Evolutionary conservation across 148 eudicot genomes (phyloP).

Genomic region (Diospyros lotus): DNA sequence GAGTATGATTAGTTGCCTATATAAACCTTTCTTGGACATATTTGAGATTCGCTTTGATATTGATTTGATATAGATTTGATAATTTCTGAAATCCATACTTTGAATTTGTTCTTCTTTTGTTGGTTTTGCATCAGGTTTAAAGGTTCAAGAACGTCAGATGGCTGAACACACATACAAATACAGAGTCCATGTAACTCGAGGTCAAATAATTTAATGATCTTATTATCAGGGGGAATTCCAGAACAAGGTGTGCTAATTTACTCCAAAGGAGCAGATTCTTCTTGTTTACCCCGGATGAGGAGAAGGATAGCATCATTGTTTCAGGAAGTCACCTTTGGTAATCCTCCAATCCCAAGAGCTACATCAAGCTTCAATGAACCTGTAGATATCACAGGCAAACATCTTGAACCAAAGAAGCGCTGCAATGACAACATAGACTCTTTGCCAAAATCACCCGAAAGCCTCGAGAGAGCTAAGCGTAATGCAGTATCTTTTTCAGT

Average conservation of each 20-base stretch:
- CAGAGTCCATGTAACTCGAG: background rate
- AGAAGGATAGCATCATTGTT: background rate
- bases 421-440: constrained; percentile 87
- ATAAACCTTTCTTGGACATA: too few species aligned
- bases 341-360: constrained; percentile 93
- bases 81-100: too few species aligned
- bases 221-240: background rate
- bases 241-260: constrained; percentile 1
- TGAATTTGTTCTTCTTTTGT: too few species aligned
- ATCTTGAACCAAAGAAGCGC: constrained; percentile 75
- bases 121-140: too few species aligned
- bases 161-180: too few species aligned
- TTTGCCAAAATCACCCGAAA: constrained; percentile 67
- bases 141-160: too few species aligned
- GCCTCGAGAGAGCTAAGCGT: constrained; percentile 57
- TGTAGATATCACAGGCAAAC: constrained; percentile 77
- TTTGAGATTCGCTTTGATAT: too few species aligned
- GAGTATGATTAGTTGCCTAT: too few species aligned
- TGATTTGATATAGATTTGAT: too few species aligned
- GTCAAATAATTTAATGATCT: background rate
- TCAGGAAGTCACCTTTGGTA: constrained; percentile 69
- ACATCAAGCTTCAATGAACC: constrained; percentile 92
- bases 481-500: constrained; percentile 65
- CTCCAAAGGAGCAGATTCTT: background rate
- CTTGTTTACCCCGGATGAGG: background rate